Percentiles rank a stretch among this genome's conserved stretches.
Evolutionary conservation across 495 filamentous ascomycete genomes (phyloP).

Genomic region (Chlorociboria aeruginascens): DNA sequence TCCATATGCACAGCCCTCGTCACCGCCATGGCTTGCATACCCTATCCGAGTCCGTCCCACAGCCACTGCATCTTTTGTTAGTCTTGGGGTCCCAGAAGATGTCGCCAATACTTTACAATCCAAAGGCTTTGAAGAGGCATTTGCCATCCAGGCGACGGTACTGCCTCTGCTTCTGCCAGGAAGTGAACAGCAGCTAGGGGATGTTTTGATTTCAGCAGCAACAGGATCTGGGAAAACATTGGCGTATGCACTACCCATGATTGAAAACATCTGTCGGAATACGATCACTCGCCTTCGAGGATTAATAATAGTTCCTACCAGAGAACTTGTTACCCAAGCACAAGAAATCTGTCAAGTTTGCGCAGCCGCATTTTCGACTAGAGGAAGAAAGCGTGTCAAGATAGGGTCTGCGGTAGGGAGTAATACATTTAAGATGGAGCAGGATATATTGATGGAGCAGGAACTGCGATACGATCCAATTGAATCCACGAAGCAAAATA

Average conservation of each 20-base stretch:
- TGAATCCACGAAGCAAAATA: slow-evolving; percentile 29
- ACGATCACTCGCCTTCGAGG: slow-evolving; percentile 53
- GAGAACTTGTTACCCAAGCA: slow-evolving; percentile 81
- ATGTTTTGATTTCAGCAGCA: slow-evolving; percentile 77
- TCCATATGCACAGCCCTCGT: slow-evolving; percentile 37
- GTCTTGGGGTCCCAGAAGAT: slow-evolving; percentile 43
- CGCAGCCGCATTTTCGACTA: slow-evolving; percentile 29
- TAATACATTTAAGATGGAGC: slow-evolving; percentile 63
- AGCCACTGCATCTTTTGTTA: slow-evolving; percentile 45
- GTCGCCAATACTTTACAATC: slow-evolving; percentile 48
- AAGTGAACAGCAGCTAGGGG: slow-evolving; percentile 43
- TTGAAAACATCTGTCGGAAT: slow-evolving; percentile 54
- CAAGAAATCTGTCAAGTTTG: slow-evolving; percentile 59
- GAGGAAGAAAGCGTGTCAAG: slow-evolving; percentile 49
- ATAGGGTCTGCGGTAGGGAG: slow-evolving; percentile 76
- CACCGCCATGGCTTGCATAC: slow-evolving; percentile 64
- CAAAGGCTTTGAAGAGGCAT: slow-evolving; percentile 60
- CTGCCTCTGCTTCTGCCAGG: slow-evolving; percentile 63
- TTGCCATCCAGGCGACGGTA: slow-evolving; percentile 73
- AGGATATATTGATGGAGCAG: slow-evolving; percentile 27
- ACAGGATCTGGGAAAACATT: slow-evolving; percentile 94
- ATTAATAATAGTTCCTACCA: slow-evolving; percentile 75
- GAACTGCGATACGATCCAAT: slow-evolving; percentile 38
- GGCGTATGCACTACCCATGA: slow-evolving; percentile 76
- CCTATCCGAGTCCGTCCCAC: slow-evolving; percentile 53